Base-by-base conservation (phyloP, 1,284 basidiomycete species). In the Ceratobasidium sp. region DNA sequence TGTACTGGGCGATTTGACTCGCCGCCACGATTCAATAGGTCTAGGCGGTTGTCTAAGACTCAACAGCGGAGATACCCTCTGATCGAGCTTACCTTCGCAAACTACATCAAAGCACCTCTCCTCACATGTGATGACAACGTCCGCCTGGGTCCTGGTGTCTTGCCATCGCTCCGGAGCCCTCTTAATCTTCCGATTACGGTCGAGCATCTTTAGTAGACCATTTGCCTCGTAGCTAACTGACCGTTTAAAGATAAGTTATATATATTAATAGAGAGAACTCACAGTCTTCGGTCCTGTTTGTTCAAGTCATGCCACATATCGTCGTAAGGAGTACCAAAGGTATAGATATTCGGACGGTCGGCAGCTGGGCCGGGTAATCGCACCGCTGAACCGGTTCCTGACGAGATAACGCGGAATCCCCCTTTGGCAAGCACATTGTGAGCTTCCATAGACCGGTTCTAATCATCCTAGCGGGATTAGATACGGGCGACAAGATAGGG, bases 401-500 rank as follows among this genome's bases (percentile, higher is more conserved):
- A 96, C 0, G 97, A 99, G 73, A 95, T 91, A 54, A 99, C 98
- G 62, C 90, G 91, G 81, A 93, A 93, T 0, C 96, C 95, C 62
- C 95, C 96, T 83, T 96, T 92, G 60, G 92, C 85, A 54, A 99
- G 84, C 11, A 98, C 95, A 80, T 92, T 89, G 82, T 99, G 98
- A 0, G 96, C 98, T 82, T 99, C 97, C 98, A 99, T 99, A 0
- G 97, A 99, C 45, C 98, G 92, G 82, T 99, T 99, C 94, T 99
- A 82, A 59, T 57, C 54, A 64, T 50, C 22, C 60, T 3, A 76
- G 24, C 19, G 36, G 11, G 36, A 76, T 73, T n/a, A 67, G 59
- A 36, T 14, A 33, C 31, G 27, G 48, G 36, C 62, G 27, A 9
- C 14, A 27, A 5, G 22, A 22, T n/a, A 63, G 44, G 15, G 15